phyloP scores from a whole-genome alignment of 2,329 filamentous ascomycete species.

The Fusarium heterosporum region DNA sequence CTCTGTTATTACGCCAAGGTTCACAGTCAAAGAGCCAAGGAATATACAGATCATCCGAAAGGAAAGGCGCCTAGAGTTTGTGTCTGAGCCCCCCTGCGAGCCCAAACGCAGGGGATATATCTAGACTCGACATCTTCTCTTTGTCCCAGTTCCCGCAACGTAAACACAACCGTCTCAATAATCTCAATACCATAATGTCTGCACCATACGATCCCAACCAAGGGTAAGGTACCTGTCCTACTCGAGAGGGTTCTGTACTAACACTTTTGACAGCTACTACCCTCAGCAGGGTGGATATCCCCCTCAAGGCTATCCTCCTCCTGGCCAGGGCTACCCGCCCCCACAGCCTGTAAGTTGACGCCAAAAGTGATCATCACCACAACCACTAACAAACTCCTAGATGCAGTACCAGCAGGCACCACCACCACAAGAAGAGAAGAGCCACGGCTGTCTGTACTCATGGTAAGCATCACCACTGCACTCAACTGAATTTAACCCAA shows the following conservation, averaged over 20 bases:
- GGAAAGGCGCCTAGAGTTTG: neutral
- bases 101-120: conserved; percentile 11
- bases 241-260: neutral
- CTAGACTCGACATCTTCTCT: conserved; percentile 23
- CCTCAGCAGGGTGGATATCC: conserved; percentile 29
- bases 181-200: conserved; percentile 29
- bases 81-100: conserved; percentile 1
- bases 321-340: conserved; percentile 39
- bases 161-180: neutral
- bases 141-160: neutral
- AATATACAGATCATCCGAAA: conserved; percentile 29
- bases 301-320: conserved; percentile 47
- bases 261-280: conserved; percentile 32
- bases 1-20: conserved; percentile 37
- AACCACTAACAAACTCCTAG: conserved; percentile 16
- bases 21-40: conserved; percentile 28
- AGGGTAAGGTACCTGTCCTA: conserved; percentile 6
- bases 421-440: conserved; percentile 55
- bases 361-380: neutral
- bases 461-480: conserved; percentile 46
- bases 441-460: conserved; percentile 56
- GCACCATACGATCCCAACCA: conserved; percentile 34
- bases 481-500: rapidly evolving
- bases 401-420: conserved; percentile 51
- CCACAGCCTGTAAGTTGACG: conserved; percentile 42